These are phyloP conservation scores for Neurospora sp. DNA, from an alignment of 495 filamentous ascomycete species.

Conservation along the genomic window DNA sequence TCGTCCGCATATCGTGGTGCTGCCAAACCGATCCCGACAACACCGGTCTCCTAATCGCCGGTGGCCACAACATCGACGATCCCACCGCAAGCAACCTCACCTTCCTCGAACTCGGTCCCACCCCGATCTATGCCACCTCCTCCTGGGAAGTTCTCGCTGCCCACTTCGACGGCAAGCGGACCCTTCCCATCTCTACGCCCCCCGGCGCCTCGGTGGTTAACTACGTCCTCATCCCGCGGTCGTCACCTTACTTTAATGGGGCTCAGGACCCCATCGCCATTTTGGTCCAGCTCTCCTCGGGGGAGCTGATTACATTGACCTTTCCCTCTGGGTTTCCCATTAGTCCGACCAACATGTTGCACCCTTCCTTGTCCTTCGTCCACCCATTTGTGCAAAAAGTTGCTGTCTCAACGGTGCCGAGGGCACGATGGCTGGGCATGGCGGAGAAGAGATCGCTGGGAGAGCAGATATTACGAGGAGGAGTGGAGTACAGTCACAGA, in stretches of 20 bases:
- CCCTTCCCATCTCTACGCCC: slow-evolving; percentile 64
- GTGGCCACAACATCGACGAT: slow-evolving; percentile 56
- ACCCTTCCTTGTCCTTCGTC: slow-evolving; percentile 69
- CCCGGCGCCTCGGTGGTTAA: slow-evolving; percentile 69
- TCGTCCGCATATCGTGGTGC: slow-evolving; percentile 78
- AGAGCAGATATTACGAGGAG: slow-evolving; percentile 65
- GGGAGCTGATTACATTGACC: slow-evolving; percentile 77
- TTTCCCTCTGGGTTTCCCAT: slow-evolving; percentile 90
- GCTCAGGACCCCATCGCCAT: slow-evolving; percentile 83
- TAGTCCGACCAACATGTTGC: slow-evolving; percentile 80
- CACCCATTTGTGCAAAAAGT: slow-evolving; percentile 77
- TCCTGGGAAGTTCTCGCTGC: slow-evolving; percentile 71
- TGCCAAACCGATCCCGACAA: slow-evolving; percentile 75
- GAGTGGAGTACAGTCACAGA: slow-evolving; percentile 53
- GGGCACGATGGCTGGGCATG: slow-evolving; percentile 83
- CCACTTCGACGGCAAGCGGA: slow-evolving; percentile 64
- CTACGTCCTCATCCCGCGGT: slow-evolving; percentile 72
- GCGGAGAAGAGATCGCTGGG: slow-evolving; percentile 61
- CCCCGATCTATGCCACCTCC: slow-evolving; percentile 83
- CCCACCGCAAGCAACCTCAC: slow-evolving; percentile 60
- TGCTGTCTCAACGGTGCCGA: slow-evolving; percentile 55
- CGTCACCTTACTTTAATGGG: slow-evolving; percentile 76
- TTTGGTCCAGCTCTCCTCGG: slow-evolving; percentile 67
- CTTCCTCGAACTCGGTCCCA: slow-evolving; percentile 79
- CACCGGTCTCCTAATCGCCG: slow-evolving; percentile 78